Evolutionary conservation across 1,284 basidiomycete genomes (phyloP), one percentile per base, ranked within the genome.

Genomic region (Melampsora americana): DNA sequence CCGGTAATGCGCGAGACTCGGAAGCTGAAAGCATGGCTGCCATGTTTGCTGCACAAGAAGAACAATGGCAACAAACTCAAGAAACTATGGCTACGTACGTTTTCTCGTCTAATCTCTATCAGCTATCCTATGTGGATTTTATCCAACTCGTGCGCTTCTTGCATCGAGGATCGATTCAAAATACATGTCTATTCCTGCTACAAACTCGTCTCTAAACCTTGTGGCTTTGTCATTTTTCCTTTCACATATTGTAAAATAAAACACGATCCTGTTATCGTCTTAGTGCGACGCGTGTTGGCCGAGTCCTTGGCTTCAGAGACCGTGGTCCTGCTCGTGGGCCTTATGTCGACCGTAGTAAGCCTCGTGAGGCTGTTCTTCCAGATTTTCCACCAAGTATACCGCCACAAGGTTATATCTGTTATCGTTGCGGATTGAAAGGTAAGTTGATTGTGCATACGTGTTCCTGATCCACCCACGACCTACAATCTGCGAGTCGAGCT

Each of bases 401-500:
- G 11, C 94, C 94, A 23, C 87, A 91, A 4, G 96, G 95, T 73
- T 99, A 99, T 85, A 94, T 99, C n/a, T 99, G 96, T 83, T 98
- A 98, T 83, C 90, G 96, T 53, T 99, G 96, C 84, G 95, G 95
- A 59, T 91, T 96, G 84, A 96, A 97, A 88, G 94, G 93, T 93
- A 81, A 77, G 89, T 81, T 28, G 48, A 23, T 23, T 76, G 18
- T 39, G 26, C 32, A 16, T 12, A 11, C 39, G 39, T 12, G 11
- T 42, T 42, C n/a, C 69, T 11, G 65, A 69, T 32, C 39, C 66
- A 61, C 80, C 80, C 12, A 82, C 80, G 72, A 79, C 82, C 61
- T 81, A 81, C 70, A 80, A 81, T 77, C 80, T 81, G 12, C 82
- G 81, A 61, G 79, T 80, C 5, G 79, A 12, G 20, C 61, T 35